Evolutionary conservation across 129 eudicot species (phyloP), one percentile per base, ranked within the genome.

Genomic region (Cynara cardunculus): DNA sequence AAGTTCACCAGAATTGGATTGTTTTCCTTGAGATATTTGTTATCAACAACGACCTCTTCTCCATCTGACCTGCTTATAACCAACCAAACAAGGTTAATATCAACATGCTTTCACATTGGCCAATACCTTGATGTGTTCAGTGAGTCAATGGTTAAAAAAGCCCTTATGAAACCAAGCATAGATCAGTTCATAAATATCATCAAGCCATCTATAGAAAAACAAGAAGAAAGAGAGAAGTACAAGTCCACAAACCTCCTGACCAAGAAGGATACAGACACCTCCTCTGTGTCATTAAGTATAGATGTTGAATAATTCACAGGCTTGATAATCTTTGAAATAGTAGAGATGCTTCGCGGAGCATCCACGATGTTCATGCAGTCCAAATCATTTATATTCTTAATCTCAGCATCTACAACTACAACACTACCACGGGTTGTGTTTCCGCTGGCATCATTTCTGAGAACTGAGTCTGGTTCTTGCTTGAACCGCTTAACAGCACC

Each of bases 401-500:
- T 34, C 69, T 68, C 76, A 72, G 62, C 59, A 53, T 81, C 73
- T 46, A 69, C 89, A 71, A 53, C 82, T 26, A 71, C 67, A 28
- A 73, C 78, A 70, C 75, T 79, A 44, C 86, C 69, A n/a, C 69
- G 59, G 24, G 71, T 83, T n/a, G 34, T 73, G 35, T 61, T 37
- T 21, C 66, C 18, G 12, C 28, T 26, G 13, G 66, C 82, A 80
- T 83, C 86, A 53, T 83, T 79, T 46, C 26, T 35, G 4, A 69
- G 22, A 69, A 32, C 27, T 1, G 86, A 64, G 34, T 71, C 71
- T 24, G 87, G 59, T n/a, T 88, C 92, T 28, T 84, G 86, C 75
- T 82, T 87, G 78, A 89, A 96, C 90, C 97, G 86, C 68, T 84
- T 89, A n/a, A 96, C 99, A 59, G 87, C 90, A 78, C 89, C 91